A percentile compares a stretch with the other conserved stretches of the same genome.
phyloP scores from a whole-genome alignment of 805 yeast genomes.

The Lachancea sp. region DNA sequence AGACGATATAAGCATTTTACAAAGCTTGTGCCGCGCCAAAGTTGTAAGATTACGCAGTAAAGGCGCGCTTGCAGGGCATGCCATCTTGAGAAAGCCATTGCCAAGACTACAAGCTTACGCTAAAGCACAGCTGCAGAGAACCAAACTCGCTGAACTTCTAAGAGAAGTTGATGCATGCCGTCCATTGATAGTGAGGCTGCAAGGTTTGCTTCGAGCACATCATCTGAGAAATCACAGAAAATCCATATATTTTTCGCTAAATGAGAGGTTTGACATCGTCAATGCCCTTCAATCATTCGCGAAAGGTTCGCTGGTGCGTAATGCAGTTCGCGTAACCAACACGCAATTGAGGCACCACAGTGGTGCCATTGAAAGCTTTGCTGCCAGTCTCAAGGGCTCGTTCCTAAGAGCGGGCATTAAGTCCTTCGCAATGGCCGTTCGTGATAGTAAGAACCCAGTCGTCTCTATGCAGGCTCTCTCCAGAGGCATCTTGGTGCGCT shows the following conservation, averaged over 20 bases:
- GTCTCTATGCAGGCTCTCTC: slow-evolving; percentile 46
- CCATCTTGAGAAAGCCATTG: not conserved
- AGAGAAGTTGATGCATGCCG: not conserved
- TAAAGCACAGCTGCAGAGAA: slow-evolving; percentile 1
- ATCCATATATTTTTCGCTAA: slow-evolving; percentile 2
- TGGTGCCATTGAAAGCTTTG: not conserved
- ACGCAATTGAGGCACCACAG: not conserved
- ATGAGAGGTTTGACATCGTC: not conserved
- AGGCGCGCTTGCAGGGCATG: not conserved
- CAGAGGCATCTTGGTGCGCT: slow-evolving; percentile 59
- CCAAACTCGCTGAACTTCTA: not conserved
- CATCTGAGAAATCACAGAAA: slow-evolving; percentile 2
- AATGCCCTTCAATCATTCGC: slow-evolving; percentile 1
- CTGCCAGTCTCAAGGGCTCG: slow-evolving; percentile 6
- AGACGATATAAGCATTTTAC: slow-evolving; percentile 28
- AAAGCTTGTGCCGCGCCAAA: slow-evolving; percentile 37
- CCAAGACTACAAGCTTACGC: slow-evolving; percentile 2
- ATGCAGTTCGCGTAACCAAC: not conserved
- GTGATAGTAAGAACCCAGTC: slow-evolving; percentile 8
- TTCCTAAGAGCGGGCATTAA: slow-evolving; percentile 2
- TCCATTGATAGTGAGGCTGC: slow-evolving; percentile 1
- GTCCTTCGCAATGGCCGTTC: slow-evolving; percentile 6
- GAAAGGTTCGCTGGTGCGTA: not conserved
- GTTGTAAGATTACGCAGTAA: slow-evolving; percentile 24
- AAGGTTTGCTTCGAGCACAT: slow-evolving; percentile 7